phyloP scores from a whole-genome alignment of 2,329 filamentous ascomycete genomes.

The Claviceps paspali region DNA sequence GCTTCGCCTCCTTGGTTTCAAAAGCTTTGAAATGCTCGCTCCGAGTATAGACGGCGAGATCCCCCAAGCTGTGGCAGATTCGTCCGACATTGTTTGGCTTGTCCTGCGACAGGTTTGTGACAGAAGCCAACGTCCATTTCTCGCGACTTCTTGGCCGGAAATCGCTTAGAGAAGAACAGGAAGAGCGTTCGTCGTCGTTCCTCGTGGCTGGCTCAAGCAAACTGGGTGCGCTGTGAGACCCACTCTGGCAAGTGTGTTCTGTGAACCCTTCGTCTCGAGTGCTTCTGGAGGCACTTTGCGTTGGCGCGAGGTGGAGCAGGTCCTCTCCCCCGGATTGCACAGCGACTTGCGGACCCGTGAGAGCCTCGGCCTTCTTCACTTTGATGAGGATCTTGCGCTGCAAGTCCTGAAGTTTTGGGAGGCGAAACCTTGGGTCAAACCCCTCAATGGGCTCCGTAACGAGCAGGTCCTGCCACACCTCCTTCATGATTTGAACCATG shows the following conservation, averaged over 20 bases:
- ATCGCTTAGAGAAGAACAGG: slow-evolving; percentile 30
- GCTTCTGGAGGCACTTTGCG: slow-evolving; percentile 12
- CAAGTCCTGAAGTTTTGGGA: slow-evolving; percentile 58
- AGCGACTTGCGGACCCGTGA: slow-evolving; percentile 11
- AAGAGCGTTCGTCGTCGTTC: slow-evolving; percentile 21
- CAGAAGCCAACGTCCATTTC: slow-evolving; percentile 1
- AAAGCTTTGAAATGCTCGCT: slow-evolving; percentile 69
- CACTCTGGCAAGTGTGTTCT: background rate
- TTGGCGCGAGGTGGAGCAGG: slow-evolving; percentile 8
- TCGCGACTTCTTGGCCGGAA: slow-evolving; percentile 5
- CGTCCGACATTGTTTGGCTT: slow-evolving; percentile 31
- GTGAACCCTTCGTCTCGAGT: background rate
- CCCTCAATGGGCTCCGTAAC: slow-evolving; percentile 42
- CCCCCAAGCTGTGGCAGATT: slow-evolving; percentile 57
- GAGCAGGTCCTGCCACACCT: slow-evolving; percentile 66
- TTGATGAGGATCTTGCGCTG: slow-evolving; percentile 71
- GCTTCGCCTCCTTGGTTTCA: slow-evolving; percentile 44
- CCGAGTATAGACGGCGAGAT: slow-evolving; percentile 71
- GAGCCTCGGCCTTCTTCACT: slow-evolving; percentile 45
- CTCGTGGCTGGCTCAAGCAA: slow-evolving; percentile 13
- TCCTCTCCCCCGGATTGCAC: background rate
- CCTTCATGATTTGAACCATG: slow-evolving; percentile 88
- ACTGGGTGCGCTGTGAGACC: slow-evolving; percentile 10
- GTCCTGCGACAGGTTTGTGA: slow-evolving; percentile 6
- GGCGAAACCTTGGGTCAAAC: slow-evolving; percentile 34